Evolutionary conservation across 225 moss, liverwort and hornwort genomes (phyloP).

Genomic region (Polytrichum formosum): DNA sequence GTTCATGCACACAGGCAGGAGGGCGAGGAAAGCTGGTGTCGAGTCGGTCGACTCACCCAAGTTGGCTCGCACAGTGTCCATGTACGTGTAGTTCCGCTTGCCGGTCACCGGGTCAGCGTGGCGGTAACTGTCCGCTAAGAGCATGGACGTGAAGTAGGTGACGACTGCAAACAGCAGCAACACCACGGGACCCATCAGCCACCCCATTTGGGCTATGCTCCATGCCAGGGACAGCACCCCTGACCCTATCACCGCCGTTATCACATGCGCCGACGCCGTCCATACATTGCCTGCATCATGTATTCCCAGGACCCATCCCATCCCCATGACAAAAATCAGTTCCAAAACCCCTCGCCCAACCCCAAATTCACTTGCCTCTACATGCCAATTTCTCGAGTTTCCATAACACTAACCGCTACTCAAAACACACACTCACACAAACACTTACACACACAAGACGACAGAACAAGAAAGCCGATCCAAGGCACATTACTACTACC

Average conservation of each 20-base stretch:
- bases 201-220: constrained; percentile 73
- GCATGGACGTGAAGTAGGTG: constrained; percentile 60
- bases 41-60: constrained; percentile 32
- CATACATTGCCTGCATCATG: constrained; percentile 40
- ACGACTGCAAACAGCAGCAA: constrained; percentile 52
- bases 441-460: no score
- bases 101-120: constrained; percentile 58
- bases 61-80: constrained; percentile 58
- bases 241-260: constrained; percentile 71
- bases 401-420: no score
- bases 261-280: constrained; percentile 66
- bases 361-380: no score
- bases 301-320: no score
- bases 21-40: no score
- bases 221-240: constrained; percentile 73
- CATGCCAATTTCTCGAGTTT: background rate
- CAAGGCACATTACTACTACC: no score
- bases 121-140: constrained; percentile 62
- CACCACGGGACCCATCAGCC: constrained; percentile 62
- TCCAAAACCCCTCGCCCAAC: no score
- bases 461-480: background rate
- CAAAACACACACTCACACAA: no score
- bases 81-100: constrained; percentile 66
- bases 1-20: no score
- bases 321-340: no score